Evolutionary conservation across 176 grass and related monocot genomes (phyloP).

Genomic region (Oryza glaberrima): DNA sequence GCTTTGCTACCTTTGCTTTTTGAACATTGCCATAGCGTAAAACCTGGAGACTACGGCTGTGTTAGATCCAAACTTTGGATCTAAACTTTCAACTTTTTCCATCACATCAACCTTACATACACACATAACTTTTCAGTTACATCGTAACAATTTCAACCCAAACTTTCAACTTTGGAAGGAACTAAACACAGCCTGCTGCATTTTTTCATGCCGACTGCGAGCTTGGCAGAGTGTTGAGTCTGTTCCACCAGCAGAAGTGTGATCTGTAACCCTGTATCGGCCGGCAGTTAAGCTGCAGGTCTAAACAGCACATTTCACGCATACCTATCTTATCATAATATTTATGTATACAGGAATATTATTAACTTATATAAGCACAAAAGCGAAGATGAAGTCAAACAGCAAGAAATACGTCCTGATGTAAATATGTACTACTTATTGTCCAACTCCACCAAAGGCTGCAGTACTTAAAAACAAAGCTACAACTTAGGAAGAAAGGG

Average conservation of each 20-base stretch:
- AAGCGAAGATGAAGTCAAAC: not conserved
- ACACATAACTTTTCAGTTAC: too few species aligned
- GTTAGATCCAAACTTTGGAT: too few species aligned
- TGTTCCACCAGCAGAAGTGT: not conserved
- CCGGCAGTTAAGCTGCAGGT: not conserved
- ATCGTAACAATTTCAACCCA: too few species aligned
- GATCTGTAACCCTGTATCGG: not conserved
- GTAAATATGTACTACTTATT: not conserved
- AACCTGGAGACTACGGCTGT: not conserved
- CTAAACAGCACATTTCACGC: not conserved
- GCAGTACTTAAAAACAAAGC: not conserved
- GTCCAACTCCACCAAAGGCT: not conserved
- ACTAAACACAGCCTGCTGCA: not conserved
- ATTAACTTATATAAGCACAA: not conserved
- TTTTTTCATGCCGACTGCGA: not conserved
- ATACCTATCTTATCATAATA: not conserved
- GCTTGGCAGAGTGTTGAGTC: not conserved
- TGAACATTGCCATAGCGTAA: not conserved
- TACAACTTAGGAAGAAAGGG: not conserved
- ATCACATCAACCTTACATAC: too few species aligned
- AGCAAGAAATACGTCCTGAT: not conserved
- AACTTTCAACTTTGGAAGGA: too few species aligned
- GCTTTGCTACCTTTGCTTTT: not conserved
- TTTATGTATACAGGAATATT: not conserved
- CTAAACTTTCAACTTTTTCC: too few species aligned